Base-by-base conservation (phyloP, 2,329 filamentous ascomycete species). In the Orbilia javanica region DNA sequence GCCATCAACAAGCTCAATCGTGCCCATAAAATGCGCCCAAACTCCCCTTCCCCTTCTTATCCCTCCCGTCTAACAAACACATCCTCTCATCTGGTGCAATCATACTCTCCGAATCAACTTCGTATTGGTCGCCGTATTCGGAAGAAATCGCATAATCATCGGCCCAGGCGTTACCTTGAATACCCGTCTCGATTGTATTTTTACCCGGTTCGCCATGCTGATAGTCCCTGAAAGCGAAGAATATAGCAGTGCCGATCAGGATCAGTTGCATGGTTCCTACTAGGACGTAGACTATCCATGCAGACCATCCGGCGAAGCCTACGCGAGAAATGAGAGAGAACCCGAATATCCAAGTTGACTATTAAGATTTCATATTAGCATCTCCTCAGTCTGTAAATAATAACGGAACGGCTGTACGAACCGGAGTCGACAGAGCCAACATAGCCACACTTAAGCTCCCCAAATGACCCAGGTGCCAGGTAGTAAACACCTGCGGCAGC, bases 341-440 rank as follows among this genome's bases (percentile, higher is more conserved):
- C 0, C 57, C 80, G 64, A 81, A 81, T 34, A 80, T 81, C 82
- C 82, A 83, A 25, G 82, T 82, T 39, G 81, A 82, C 80, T 82
- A 68, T 64, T 36, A 36, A 39, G n/a, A n/a, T n/a, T n/a, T n/a
- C n/a, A 71, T 42, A 65, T n/a, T 57, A 57, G 29, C 7, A 11
- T 27, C 22, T 29, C 7, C 1, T n/a, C 10, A 18, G 7, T 13
- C 3, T 4, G 0, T 29, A 22, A n/a, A 20, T 8, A 20, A 22
- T 22, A 13, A 18, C n/a, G 39, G 22, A 10, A 50, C 11, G 25
- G 0, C 25, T 50, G 36, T 62, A 52, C 72, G 22, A 48, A 76
- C 72, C 25, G 72, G 72, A 8, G 66, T 65, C 6, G 72, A 69
- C n/a, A 76, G 27, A 0, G 62, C 72, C 72, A 76, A 44, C 57